phyloP scores from a whole-genome alignment of 495 filamentous ascomycete genomes.

The Rostrohypoxylon terebratum region DNA sequence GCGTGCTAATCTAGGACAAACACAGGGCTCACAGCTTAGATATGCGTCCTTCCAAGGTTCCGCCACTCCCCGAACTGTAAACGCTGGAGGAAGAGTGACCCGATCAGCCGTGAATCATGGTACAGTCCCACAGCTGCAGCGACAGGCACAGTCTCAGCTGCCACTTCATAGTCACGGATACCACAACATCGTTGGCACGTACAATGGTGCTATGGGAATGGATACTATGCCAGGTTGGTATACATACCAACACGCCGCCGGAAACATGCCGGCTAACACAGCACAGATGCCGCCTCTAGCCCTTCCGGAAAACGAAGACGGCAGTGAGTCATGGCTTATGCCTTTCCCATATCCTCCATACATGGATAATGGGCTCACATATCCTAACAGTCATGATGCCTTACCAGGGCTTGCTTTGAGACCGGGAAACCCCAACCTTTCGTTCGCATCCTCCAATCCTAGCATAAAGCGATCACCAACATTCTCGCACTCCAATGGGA shows the following conservation, averaged over 20 bases:
- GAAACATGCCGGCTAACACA: conserved; percentile 39
- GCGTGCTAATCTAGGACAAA: conserved; percentile 18
- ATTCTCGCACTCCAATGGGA: conserved; percentile 27
- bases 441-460: conserved; percentile 39
- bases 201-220: conserved; percentile 18
- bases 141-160: conserved; percentile 32
- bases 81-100: conserved; percentile 24
- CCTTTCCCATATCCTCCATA: not conserved
- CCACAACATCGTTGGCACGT: conserved; percentile 12
- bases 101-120: conserved; percentile 30
- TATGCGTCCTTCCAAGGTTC: not conserved
- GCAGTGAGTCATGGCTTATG: conserved; percentile 44
- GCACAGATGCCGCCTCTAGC: conserved; percentile 31
- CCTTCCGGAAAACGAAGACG: conserved; percentile 34
- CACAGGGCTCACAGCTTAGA: conserved; percentile 15
- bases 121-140: conserved; percentile 29
- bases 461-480: conserved; percentile 35
- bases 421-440: conserved; percentile 48
- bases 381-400: conserved; percentile 39
- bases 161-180: conserved; percentile 45
- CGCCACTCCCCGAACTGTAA: conserved; percentile 3
- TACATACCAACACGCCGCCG: conserved; percentile 16
- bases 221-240: conserved; percentile 38
- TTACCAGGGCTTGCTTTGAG: conserved; percentile 44
- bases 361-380: conserved; percentile 24